phyloP scores from a whole-genome alignment of 345 rosid species.

The Citrus inodora region DNA sequence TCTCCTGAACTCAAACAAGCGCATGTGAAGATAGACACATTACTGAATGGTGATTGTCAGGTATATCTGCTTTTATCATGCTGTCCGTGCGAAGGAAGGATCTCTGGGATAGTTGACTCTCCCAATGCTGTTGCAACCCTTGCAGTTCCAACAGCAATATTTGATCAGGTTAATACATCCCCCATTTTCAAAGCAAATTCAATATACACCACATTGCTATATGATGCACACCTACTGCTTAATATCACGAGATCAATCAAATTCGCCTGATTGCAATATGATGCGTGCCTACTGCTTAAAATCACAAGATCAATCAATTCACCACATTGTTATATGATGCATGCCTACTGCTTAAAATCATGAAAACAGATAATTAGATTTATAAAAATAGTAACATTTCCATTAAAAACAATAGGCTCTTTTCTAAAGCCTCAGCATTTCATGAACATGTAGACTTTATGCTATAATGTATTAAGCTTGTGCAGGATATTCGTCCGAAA shows the following conservation, averaged over 20 bases:
- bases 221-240: too few relatives aligned
- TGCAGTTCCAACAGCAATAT: slow-evolving; percentile 78
- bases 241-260: too few relatives aligned
- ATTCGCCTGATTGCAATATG: rapidly evolving
- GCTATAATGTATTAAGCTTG: not conserved
- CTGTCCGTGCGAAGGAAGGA: slow-evolving; percentile 94
- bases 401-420: too few relatives aligned
- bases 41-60: slow-evolving; percentile 29
- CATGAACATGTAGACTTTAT: not conserved
- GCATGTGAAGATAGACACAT: not conserved
- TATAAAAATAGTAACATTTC: too few relatives aligned
- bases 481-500: slow-evolving; percentile 83
- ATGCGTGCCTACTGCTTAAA: too few relatives aligned
- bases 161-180: slow-evolving; percentile 55
- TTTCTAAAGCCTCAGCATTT: too few relatives aligned
- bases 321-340: too few relatives aligned
- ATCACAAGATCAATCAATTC: too few relatives aligned
- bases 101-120: slow-evolving; percentile 86
- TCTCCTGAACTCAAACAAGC: not conserved
- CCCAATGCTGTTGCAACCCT: slow-evolving; percentile 89
- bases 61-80: slow-evolving; percentile 79
- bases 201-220: not conserved
- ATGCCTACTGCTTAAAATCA: too few relatives aligned
- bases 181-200: not conserved
- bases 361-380: too few relatives aligned